Percentiles rank a stretch among this genome's conserved stretches.
Evolutionary conservation across 129 eudicot species (phyloP).

Genomic region (Gnaphalium uliginosum): DNA sequence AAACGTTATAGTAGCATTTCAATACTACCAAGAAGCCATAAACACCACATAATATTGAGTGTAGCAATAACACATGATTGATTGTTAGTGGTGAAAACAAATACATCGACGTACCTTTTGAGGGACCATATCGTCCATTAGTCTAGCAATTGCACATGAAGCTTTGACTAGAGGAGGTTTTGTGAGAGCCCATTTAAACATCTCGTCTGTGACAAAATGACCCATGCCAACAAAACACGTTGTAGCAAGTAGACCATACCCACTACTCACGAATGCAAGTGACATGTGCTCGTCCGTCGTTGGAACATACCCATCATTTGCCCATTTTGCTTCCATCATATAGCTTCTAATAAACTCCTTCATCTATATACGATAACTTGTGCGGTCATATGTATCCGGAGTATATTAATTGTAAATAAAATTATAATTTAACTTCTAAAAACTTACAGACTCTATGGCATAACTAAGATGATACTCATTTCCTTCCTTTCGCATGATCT

Average conservation of each 20-base stretch:
- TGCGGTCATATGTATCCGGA: background rate
- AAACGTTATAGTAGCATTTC: too few relatives aligned
- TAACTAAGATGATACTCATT: background rate
- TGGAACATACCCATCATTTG: conserved; percentile 26
- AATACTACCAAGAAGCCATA: too few relatives aligned
- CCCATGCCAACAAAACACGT: conserved; percentile 27
- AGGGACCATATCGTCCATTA: conserved; percentile 33
- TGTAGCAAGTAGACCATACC: background rate
- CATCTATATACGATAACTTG: background rate
- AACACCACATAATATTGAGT: too few relatives aligned
- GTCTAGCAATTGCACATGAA: conserved; percentile 14
- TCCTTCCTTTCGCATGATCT: conserved; percentile 8
- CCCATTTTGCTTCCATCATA: conserved; percentile 30
- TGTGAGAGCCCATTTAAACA: conserved; percentile 24
- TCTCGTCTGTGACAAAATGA: conserved; percentile 15
- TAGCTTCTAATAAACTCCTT: conserved; percentile 21
- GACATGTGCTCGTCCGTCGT: conserved; percentile 27
- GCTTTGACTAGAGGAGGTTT: background rate
- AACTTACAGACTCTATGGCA: conserved; percentile 24
- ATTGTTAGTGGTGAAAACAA: too few relatives aligned
- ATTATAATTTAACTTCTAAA: background rate
- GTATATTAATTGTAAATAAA: background rate
- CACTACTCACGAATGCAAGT: background rate
- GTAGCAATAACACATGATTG: too few relatives aligned
- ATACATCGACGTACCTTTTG: conserved; percentile 25